These are phyloP conservation scores for Aspergillus sp. DNA, from an alignment of 2,329 filamentous ascomycete genomes.

Conservation along the genomic window DNA sequence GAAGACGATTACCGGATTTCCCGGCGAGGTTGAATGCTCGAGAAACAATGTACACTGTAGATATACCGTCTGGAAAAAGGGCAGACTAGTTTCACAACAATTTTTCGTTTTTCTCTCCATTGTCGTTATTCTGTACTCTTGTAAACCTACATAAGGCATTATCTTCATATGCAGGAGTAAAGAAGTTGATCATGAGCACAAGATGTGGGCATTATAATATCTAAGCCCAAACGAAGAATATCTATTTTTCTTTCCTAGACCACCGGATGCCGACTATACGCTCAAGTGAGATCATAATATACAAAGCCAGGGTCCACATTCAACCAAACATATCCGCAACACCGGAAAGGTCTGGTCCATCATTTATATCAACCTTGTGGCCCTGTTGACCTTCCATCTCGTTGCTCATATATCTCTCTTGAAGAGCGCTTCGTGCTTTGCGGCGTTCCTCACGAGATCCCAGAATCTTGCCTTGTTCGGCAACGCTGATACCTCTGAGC, in stretches of 20 bases:
- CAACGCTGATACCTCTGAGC: conserved; percentile 85
- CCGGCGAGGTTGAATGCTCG: background rate
- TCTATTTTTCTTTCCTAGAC: conserved; percentile 4
- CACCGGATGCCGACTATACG: background rate
- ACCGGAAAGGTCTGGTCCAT: conserved; percentile 52
- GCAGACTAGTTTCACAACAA: conserved; percentile 27
- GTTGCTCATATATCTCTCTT: conserved; percentile 44
- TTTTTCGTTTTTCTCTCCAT: conserved; percentile 5
- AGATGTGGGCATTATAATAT: background rate
- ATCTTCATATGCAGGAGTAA: background rate
- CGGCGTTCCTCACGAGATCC: conserved; percentile 41
- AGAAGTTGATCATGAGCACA: background rate
- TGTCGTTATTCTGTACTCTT: background rate
- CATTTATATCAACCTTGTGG: conserved; percentile 44
- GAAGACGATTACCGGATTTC: background rate
- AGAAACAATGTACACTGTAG: conserved; percentile 29
- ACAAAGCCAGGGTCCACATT: conserved; percentile 11
- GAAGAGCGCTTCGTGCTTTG: conserved; percentile 43
- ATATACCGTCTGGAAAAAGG: conserved; percentile 32
- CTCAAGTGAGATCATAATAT: conserved; percentile 16
- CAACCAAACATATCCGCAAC: conserved; percentile 55
- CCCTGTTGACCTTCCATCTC: conserved; percentile 44
- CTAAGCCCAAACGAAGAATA: background rate
- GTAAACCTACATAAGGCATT: background rate
- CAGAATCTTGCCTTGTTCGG: conserved; percentile 83